Evolutionary conservation across 805 yeast genomes (phyloP), one percentile per base, ranked within the genome.

Genomic region (Starmerella tilneyi): DNA sequence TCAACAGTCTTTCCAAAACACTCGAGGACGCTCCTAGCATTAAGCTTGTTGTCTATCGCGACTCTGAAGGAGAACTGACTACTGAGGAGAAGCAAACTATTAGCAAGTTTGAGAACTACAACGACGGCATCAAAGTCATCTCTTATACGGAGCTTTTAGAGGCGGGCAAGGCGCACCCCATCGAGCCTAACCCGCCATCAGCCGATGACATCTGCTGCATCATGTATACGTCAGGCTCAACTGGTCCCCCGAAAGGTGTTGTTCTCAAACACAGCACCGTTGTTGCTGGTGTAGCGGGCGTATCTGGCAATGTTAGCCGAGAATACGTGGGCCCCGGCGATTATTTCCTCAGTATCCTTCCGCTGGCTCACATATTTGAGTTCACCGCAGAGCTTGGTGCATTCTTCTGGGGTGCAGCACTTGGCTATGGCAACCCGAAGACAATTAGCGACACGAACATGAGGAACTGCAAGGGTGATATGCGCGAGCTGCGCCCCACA

Each of bases 321-420:
- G 64, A 66, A 17, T 43, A 65, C 35, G 74, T 85, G 43, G 65
- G 59, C 46, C 65, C 67, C 19, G 63, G 64, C 28, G 97, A 92
- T 66, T 73, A 85, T 55, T 68, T 89, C 51, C 77, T 92, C 63
- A 81, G 88, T 15, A 88, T 89, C 63, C 74, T 92, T 62, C 98
- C 98, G 11, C 74, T 92, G 59, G 98, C 98, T 8, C 98, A 92
- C 61, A 92, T 92, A 56, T 84, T 92, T 56, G 98, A 92, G 69
- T 71, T 85, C 65, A 84, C 77, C 4, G 86, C 92, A 53, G 98
- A 92, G 69, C 69, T 86, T 58, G 64, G 76, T 24, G 59, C 75
- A 29, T 75, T 92, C 56, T 78, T 77, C 70, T 92, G 96, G 97
- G 97, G 97, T 62, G 80, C 83, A 45, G 63, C 75, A 45, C 63